phyloP scores from a whole-genome alignment of 495 filamentous ascomycete species.

The Daldinia caldariorum region DNA sequence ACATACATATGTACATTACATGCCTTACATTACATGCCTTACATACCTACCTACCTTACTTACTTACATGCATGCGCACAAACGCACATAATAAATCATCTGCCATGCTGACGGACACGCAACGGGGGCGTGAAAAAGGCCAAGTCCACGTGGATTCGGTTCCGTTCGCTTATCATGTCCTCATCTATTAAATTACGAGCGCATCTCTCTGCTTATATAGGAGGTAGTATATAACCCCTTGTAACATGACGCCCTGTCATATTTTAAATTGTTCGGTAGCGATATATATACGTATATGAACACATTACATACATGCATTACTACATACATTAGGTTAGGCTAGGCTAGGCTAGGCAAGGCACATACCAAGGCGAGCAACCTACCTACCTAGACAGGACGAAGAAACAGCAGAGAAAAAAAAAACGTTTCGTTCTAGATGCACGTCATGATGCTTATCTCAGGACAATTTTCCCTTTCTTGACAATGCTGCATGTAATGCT shows the following conservation, averaged over 20 bases:
- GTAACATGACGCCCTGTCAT: background rate
- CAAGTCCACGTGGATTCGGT: conserved; percentile 39
- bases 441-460: conserved; percentile 44
- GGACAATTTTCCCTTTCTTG: conserved; percentile 42
- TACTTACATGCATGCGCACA: conserved; percentile 17
- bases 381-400: background rate
- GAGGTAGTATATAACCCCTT: no score
- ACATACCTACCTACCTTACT: no score
- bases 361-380: no score
- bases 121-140: background rate
- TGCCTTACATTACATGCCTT: no score
- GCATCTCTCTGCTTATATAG: conserved; percentile 1
- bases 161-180: conserved; percentile 25
- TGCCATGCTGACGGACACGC: conserved; percentile 28
- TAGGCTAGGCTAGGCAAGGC: no score
- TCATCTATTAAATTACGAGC: conserved; percentile 18
- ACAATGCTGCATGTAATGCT: conserved; percentile 37
- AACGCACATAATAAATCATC: conserved; percentile 33
- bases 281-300: background rate
- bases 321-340: background rate
- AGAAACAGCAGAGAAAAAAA: conserved; percentile 2
- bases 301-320: background rate
- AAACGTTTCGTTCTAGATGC: conserved; percentile 18
- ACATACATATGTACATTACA: background rate
- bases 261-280: conserved; percentile 9